Base-by-base conservation (phyloP, 805 yeast genomes). In the Pachysolen tannophilus region DNA sequence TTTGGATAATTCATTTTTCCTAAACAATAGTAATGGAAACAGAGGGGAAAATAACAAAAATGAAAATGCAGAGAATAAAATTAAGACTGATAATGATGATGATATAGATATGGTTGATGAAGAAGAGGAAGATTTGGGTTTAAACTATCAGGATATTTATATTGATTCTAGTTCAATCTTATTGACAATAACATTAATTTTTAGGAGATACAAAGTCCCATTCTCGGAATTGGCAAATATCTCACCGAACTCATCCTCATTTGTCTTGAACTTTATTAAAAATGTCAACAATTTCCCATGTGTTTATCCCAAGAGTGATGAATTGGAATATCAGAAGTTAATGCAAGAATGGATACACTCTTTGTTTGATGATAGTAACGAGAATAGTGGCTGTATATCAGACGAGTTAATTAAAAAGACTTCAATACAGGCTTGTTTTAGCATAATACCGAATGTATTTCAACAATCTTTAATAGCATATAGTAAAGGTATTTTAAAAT, bases 331-430 rank as follows among this genome's bases (percentile, higher is more conserved):
- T 31, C 48, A 38, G 35, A 45, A 43, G 20, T 58, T 36, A 43
- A 56, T 79, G 13, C 72, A 74, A 29, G 81, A 75, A 17, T 90
- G 97, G 97, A 71, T 82, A 30, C 60, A 70, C 19, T 88, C 92
- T 1, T 55, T 90, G 27, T 87, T 83, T 56, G 88, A 85, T 42
- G 77, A 63, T 29, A 63, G 61, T 37, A 70, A 78, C 26, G 88
- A 85, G 41, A 76, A 63, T 29, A 63, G 61, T 37, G 70, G 79
- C 26, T 95, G 96, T 3, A 74, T 88, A 25, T 79, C 94, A 0
- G 97, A 90, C 55, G 88, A 82, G 29, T 58, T 87, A 41, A 74
- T 88, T 49, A 71, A 78, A 44, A 63, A 76, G 8, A 72, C 83
- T 1, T 65, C 78, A 6, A 70, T 81, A 13, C 72, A 74, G 44